Base-by-base conservation (phyloP, 495 filamentous ascomycete species). In the Parmelia sp. region DNA sequence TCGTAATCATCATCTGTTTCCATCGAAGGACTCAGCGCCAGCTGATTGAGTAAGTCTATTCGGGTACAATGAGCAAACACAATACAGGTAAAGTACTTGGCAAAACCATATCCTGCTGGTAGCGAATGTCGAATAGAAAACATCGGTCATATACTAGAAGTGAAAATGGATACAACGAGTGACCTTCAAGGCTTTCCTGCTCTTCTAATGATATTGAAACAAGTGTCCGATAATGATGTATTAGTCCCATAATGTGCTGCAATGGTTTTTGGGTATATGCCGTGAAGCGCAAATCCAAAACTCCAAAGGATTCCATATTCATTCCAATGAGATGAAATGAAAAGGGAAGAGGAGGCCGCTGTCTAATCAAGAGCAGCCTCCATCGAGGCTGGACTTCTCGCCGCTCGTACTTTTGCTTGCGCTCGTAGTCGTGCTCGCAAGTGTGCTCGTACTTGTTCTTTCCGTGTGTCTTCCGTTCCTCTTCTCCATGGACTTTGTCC, bases 401-500 rank as follows among this genome's bases (percentile, higher is more conserved):
- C 60, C 61, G 40, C 64, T 66, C 55, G 56, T 25, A 21, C 47
- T 61, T 37, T 53, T 57, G 29, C 25, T 60, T 23, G 8, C 33
- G 44, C 62, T 64, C 39, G 55, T 25, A 35, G 49, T 66, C 11
- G 29, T 65, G 27, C 33, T 59, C 33, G 29, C 17, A 23, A n/a
- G 37, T 27, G 25, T 60, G 36, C 62, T 64, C 42, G 44, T 47
- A n/a, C 23, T 42, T 21, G 55, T 64, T 53, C 57, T 69, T 14
- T 63, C 64, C 10, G 29, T 27, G 49, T 58, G 42, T 29, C 45
- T 63, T 42, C 66, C 64, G n/a, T 58, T 66, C 42, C 49, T 65
- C 40, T 69, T 70, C 31, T 82, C 80, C 0, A 77, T 74, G 9
- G 81, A 83, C 9, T 74, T 71, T 3, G 79, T 74, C 25, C 81